phyloP scores from a whole-genome alignment of 2,329 filamentous ascomycete genomes.

The Epichloe typhina region DNA sequence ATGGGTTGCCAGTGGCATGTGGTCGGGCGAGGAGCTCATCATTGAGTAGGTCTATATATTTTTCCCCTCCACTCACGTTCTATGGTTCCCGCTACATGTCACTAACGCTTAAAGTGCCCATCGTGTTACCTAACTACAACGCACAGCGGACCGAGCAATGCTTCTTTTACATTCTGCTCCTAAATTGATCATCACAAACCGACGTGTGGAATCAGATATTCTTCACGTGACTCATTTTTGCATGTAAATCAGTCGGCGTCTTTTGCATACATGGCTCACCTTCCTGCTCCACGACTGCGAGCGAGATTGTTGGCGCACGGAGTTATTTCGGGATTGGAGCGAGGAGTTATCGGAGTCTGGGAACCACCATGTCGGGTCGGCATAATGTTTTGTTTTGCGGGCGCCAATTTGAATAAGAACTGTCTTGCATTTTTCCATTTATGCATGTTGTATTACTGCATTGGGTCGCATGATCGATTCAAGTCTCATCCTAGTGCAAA shows the following conservation, averaged over 20 bases:
- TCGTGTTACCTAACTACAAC: background rate
- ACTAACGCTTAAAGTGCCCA: slow-evolving; percentile 3
- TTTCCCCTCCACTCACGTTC: background rate
- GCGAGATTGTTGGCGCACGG: background rate
- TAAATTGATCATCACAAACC: too few species aligned
- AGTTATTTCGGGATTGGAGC: background rate
- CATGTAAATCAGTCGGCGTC: background rate
- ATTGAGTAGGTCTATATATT: slow-evolving; percentile 26
- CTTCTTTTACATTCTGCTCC: background rate
- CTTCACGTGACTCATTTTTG: background rate
- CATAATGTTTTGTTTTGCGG: background rate
- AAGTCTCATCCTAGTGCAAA: too few species aligned
- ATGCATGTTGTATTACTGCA: too few species aligned
- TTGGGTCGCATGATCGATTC: too few species aligned
- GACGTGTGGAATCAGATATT: background rate
- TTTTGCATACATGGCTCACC: background rate
- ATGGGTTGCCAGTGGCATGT: slow-evolving; percentile 36
- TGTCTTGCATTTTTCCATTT: too few species aligned
- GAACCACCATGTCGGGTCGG: background rate
- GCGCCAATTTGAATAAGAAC: background rate
- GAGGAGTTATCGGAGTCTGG: background rate
- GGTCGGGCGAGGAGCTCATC: slow-evolving; percentile 30
- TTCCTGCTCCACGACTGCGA: too few species aligned
- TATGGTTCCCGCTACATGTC: background rate
- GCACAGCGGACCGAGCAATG: background rate